A percentile compares a stretch with the other conserved stretches of the same genome.
phyloP scores from a whole-genome alignment of 1,139 yeast species.

The Diutina neorugosa region DNA sequence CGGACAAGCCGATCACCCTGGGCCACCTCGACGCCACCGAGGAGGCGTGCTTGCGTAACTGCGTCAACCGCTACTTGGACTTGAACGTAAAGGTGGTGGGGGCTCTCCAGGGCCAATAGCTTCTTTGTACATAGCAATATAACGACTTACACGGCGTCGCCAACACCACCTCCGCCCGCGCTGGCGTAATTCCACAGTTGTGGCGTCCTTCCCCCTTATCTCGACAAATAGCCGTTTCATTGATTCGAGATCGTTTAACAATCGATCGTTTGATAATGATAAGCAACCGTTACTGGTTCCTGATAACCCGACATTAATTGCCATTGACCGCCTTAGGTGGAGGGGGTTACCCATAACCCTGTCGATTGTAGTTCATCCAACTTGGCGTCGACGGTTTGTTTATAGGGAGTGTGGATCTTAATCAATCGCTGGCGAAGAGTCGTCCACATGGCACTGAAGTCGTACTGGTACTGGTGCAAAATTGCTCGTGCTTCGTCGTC shows the following conservation, averaged over 20 bases:
- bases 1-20: slow-evolving; percentile 32
- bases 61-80: slow-evolving; percentile 78
- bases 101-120: slow-evolving; percentile 13
- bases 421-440: not conserved
- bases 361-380: not conserved
- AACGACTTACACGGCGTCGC: not conserved
- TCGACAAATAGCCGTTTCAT: too few relatives aligned
- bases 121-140: not conserved
- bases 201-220: too few relatives aligned
- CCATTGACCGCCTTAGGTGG: not conserved
- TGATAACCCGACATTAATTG: not conserved
- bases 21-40: slow-evolving; percentile 46
- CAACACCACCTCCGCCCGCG: too few relatives aligned
- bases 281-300: not conserved
- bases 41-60: slow-evolving; percentile 64
- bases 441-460: not conserved
- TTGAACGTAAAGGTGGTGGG: slow-evolving; percentile 79
- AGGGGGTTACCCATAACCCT: not conserved
- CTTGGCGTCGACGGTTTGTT: not conserved
- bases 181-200: too few relatives aligned
- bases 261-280: too few relatives aligned
- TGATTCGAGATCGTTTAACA: too few relatives aligned
- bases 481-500: not conserved
- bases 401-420: not conserved
- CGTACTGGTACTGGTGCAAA: not conserved